Conservation (phyloP, 2,329 filamentous ascomycete genomes). For the Cadophora luteo-olivacea region DNA sequence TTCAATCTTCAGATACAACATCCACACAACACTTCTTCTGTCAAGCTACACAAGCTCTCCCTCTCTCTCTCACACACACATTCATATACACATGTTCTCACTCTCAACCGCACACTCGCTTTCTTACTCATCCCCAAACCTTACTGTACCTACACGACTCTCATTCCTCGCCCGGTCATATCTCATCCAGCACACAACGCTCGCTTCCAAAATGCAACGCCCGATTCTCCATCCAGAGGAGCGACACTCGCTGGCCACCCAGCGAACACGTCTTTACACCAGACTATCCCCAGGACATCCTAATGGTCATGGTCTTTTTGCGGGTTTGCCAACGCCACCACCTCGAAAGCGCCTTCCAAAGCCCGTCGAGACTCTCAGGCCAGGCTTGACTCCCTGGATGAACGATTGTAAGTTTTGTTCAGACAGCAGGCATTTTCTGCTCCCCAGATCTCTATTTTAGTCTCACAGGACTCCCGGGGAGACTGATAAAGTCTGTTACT, state of each 20-base stretch:
- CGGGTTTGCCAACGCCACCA: constrained; percentile 5
- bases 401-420: background rate
- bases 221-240: background rate
- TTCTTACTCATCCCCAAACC: background rate
- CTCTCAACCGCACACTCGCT: background rate
- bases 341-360: background rate
- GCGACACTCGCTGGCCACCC: background rate
- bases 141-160: no score
- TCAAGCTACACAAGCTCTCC: background rate
- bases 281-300: background rate
- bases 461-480: background rate
- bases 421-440: background rate
- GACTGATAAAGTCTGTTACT: background rate
- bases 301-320: background rate
- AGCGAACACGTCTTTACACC: constrained; percentile 11
- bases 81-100: background rate
- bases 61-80: background rate
- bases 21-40: background rate
- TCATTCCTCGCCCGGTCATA: background rate
- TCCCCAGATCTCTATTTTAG: background rate
- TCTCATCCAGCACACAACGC: background rate
- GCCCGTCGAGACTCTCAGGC: background rate
- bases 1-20: constrained; percentile 4
- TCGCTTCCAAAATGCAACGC: background rate
- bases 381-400: constrained; percentile 18